phyloP scores from a whole-genome alignment of 23 red algal species.

The Gracilariopsis chorda region DNA sequence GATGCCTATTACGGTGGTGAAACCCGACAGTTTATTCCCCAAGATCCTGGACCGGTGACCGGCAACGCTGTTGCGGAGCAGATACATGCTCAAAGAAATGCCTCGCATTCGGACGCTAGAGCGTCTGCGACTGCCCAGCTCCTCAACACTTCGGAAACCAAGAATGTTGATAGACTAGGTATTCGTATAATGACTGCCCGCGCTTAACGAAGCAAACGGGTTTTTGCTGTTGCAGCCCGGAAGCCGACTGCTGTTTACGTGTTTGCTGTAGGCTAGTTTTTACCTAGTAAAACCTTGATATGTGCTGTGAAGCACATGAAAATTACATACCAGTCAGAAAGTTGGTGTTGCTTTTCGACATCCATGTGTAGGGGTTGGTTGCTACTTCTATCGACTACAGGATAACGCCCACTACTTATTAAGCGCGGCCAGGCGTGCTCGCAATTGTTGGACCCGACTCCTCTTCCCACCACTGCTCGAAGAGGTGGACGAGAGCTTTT shows the following conservation, averaged over 20 bases:
- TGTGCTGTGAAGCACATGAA: constrained; percentile 1
- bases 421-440: neutral
- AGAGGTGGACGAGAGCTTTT: neutral
- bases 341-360: neutral
- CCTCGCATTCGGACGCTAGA: neutral
- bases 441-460: neutral
- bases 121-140: neutral
- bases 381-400: constrained; percentile 1
- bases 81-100: neutral
- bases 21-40: neutral
- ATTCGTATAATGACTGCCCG: neutral
- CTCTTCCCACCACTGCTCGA: neutral
- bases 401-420: neutral
- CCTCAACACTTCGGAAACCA: neutral
- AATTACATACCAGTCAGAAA: constrained; percentile 32
- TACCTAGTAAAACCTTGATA: neutral
- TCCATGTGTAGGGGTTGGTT: neutral
- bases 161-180: neutral
- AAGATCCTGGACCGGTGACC: neutral
- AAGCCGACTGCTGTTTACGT: neutral
- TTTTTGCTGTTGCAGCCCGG: neutral
- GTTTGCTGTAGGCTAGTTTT: neutral
- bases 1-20: neutral
- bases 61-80: neutral
- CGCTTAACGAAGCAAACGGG: neutral